Base-by-base conservation (phyloP, 2,329 filamentous ascomycete genomes). In the Whalleya microplaca region DNA sequence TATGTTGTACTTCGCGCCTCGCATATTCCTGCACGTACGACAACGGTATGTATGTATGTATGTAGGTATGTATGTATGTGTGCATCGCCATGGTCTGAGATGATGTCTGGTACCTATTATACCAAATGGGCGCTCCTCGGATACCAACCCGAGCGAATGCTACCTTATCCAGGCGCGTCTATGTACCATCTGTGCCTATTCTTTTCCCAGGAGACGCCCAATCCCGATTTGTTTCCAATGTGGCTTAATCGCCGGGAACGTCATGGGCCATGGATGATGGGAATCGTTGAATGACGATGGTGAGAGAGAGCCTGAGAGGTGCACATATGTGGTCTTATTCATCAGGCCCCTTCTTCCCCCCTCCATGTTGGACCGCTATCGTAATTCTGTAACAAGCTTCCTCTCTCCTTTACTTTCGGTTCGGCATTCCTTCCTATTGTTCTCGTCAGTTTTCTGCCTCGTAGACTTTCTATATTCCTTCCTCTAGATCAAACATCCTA, bases 371-470 rank as follows among this genome's bases (percentile, higher is more conserved):
- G 55, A 52, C 56, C 55, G 55, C 44, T 64, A 61, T 62, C 55
- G 61, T 63, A n/a, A 52, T 60, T 68, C 66, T 67, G 64, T 63
- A 66, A 64, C 62, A 56, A 53, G 41, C 32, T 51, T 48, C 41
- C 58, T 46, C 62, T 58, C 45, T 58, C 41, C 54, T 59, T 58
- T 55, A 23, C 53, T 59, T 58, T 46, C 56, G 45, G 41, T 64
- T 64, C 57, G 60, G 53, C 48, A 51, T 59, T 64, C 51, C 62
- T 62, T 63, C 49, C 42, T 59, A 40, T 46, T 48, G 32, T 53
- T 62, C 57, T 54, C 58, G 50, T 41, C 44, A 53, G 60, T 61
- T 61, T 41, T 37, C 59, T 64, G 49, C 48, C 45, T 66, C 63
- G 58, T 60, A 50, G 62, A 60, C 62, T 56, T n/a, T 64, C 59